These are phyloP conservation scores for Panicum hallii DNA, from an alignment of 202 grass and related monocot genomes.

Conservation along the genomic window DNA sequence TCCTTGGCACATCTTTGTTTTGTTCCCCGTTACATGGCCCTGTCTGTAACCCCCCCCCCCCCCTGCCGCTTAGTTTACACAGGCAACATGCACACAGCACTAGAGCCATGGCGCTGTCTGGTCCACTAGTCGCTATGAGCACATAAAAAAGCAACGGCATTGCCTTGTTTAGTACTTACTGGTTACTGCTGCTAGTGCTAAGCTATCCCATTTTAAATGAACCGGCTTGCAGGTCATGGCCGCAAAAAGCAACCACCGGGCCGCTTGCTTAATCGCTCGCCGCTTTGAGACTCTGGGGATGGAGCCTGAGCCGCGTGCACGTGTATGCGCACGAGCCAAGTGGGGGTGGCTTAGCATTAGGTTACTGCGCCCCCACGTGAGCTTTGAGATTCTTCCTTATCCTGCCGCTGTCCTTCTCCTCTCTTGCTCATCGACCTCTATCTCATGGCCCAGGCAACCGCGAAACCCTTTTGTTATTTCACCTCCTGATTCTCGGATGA, in stretches of 20 bases:
- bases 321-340: constrained; percentile 25
- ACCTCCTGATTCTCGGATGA: constrained; percentile 6
- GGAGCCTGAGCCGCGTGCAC: constrained; percentile 11
- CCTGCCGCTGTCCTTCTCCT: not conserved
- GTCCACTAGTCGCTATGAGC: not conserved
- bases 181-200: not conserved
- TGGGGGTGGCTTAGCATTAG: not conserved
- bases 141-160: not conserved
- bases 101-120: not conserved
- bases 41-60: not conserved
- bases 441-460: not conserved
- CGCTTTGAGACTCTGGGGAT: not conserved
- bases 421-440: not conserved
- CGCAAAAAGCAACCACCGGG: not conserved
- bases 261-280: constrained; percentile 16
- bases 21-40: constrained; percentile 46
- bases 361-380: not conserved
- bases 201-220: not conserved
- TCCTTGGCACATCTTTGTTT: not conserved
- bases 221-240: not conserved
- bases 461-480: not conserved
- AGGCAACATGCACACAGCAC: not conserved
- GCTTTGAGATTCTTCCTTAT: constrained; percentile 46
- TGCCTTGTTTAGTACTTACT: constrained; percentile 26
- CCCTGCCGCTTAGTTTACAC: not conserved